Evolutionary conservation across 805 yeast genomes (phyloP).

Genomic region (Yarrowia yakushimensis): DNA sequence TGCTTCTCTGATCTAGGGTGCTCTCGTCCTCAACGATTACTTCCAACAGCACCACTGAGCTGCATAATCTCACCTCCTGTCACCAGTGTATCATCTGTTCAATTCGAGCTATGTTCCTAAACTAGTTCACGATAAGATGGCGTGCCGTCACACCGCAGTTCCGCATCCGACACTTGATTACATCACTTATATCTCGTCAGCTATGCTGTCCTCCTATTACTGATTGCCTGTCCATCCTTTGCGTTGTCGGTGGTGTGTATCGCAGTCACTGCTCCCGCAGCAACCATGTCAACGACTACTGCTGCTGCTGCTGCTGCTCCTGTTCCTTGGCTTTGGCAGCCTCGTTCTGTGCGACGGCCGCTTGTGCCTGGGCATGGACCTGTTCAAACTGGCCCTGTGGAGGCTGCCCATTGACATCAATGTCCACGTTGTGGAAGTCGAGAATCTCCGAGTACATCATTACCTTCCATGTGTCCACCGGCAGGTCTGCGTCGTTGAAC

Average conservation of each 20-base stretch:
- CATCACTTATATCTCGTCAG: constrained; percentile 1
- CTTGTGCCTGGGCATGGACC: constrained; percentile 25
- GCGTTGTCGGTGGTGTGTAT: not conserved
- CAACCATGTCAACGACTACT: not conserved
- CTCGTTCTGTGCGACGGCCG: constrained; percentile 15
- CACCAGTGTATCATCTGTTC: not conserved
- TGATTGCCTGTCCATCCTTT: not conserved
- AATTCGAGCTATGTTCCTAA: not conserved
- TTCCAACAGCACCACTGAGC: too few species aligned
- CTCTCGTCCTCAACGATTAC: not conserved
- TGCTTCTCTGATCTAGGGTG: too few species aligned
- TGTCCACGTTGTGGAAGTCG: constrained; percentile 87
- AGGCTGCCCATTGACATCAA: constrained; percentile 22
- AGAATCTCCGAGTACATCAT: constrained; percentile 98
- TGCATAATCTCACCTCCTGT: not conserved
- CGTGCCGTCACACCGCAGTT: not conserved
- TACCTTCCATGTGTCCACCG: constrained; percentile 97
- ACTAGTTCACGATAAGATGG: constrained; percentile 1
- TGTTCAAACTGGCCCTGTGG: constrained; percentile 24
- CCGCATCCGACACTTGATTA: not conserved
- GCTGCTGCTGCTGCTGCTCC: constrained; percentile 17
- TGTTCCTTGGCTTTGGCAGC: constrained; percentile 19
- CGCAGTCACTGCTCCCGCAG: not conserved
- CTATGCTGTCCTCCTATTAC: constrained; percentile 20
- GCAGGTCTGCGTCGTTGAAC: constrained; percentile 94